Conservation (phyloP, 1,284 basidiomycete species). For the Pascua sp. region DNA sequence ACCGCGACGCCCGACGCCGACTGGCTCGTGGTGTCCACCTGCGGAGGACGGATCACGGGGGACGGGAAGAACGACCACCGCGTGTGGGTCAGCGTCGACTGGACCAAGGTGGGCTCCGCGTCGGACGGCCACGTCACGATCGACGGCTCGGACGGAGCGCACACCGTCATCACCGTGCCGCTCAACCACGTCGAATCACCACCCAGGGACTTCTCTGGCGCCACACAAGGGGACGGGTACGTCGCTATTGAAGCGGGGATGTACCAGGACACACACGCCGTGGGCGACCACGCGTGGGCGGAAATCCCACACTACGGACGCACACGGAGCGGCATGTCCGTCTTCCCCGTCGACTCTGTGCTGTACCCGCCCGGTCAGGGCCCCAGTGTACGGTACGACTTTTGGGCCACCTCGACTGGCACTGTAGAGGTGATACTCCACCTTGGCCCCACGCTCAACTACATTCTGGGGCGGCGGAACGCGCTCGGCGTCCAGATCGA, state of each 20-base stretch:
- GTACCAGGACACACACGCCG: conserved; percentile 39
- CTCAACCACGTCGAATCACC: conserved; percentile 24
- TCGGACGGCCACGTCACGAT: conserved; percentile 49
- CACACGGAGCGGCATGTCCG: conserved; percentile 54
- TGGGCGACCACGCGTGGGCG: conserved; percentile 58
- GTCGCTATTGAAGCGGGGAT: conserved; percentile 66
- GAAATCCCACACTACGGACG: conserved; percentile 59
- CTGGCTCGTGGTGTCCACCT: conserved; percentile 57
- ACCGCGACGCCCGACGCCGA: conserved; percentile 55
- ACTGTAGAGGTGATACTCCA: conserved; percentile 55
- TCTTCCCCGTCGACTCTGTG: conserved; percentile 58
- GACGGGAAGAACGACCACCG: conserved; percentile 54
- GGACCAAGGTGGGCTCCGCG: conserved; percentile 42
- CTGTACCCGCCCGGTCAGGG: conserved; percentile 62
- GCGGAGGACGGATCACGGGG: conserved; percentile 55
- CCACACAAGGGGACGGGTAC: conserved; percentile 62
- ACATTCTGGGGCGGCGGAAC: conserved; percentile 54
- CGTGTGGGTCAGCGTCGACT: conserved; percentile 61
- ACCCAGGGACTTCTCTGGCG: conserved; percentile 58
- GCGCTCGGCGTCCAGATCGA: conserved; percentile 60
- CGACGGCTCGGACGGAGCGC: conserved; percentile 49
- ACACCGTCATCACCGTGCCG: conserved; percentile 48
- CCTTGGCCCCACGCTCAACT: conserved; percentile 61
- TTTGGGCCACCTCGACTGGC: conserved; percentile 58
- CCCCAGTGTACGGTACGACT: conserved; percentile 63